These are phyloP conservation scores for Globisporangium uncinulatum DNA, from an alignment of 352 stramenopile species.

Conservation along the genomic window DNA sequence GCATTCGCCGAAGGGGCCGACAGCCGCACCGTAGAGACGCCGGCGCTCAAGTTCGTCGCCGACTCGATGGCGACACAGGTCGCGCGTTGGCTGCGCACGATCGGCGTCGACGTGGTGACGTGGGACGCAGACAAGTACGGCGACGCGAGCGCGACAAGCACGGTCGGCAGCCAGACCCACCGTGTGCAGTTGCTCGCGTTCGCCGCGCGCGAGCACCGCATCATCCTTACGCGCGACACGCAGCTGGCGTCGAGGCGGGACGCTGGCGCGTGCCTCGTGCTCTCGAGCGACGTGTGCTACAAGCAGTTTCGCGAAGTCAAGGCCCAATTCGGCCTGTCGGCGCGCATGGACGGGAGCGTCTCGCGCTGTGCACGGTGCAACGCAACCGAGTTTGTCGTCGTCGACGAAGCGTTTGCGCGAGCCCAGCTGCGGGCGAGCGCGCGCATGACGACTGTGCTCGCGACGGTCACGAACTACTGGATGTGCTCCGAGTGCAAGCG, in stretches of 20 bases:
- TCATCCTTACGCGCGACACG: constrained; percentile 46
- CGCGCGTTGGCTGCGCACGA: constrained; percentile 70
- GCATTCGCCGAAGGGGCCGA: background rate
- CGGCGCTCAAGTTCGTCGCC: constrained; percentile 59
- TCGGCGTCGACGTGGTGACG: constrained; percentile 68
- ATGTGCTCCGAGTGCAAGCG: constrained; percentile 53
- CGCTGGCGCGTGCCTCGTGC: constrained; percentile 44
- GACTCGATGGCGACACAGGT: constrained; percentile 74
- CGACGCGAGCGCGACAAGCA: constrained; percentile 15
- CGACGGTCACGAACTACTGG: constrained; percentile 16
- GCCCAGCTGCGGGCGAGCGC: constrained; percentile 21
- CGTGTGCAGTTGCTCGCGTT: constrained; percentile 30
- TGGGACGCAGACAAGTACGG: constrained; percentile 40
- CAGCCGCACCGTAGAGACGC: background rate
- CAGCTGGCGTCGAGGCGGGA: constrained; percentile 32
- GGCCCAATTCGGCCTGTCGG: constrained; percentile 41
- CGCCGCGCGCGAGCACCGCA: constrained; percentile 32
- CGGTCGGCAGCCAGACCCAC: constrained; percentile 23
- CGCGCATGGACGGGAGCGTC: constrained; percentile 22
- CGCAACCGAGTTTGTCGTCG: constrained; percentile 27
- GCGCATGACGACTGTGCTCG: background rate
- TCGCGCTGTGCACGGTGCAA: constrained; percentile 51
- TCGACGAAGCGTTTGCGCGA: constrained; percentile 23
- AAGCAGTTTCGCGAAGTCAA: constrained; percentile 59
- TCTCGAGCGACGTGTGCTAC: constrained; percentile 43